phyloP scores from a whole-genome alignment of 176 grass and related monocot genomes.

The Secale cereale region DNA sequence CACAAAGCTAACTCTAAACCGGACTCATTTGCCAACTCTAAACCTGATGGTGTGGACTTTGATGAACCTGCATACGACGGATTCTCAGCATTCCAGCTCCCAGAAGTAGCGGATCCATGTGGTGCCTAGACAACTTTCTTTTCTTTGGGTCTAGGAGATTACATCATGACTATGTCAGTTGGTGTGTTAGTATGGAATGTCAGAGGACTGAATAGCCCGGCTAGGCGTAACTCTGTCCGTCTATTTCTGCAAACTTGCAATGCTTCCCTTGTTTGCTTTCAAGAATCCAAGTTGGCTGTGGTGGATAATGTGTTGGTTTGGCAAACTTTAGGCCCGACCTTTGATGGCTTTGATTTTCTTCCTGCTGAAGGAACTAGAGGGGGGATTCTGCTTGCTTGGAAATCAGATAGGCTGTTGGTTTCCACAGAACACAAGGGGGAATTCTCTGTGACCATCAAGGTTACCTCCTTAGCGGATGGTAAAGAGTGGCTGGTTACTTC shows the following conservation, averaged over 20 bases:
- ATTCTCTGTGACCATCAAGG: not conserved
- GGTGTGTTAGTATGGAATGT: not conserved
- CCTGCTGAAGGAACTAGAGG: not conserved
- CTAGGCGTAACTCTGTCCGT: not conserved
- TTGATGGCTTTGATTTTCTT: not conserved
- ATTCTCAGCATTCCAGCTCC: not conserved
- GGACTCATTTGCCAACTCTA: too few relatives aligned
- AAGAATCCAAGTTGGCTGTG: not conserved
- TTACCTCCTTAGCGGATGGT: not conserved
- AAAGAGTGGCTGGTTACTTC: not conserved
- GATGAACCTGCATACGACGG: not conserved
- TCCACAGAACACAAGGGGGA: not conserved
- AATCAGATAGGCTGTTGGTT: not conserved
- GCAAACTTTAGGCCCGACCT: not conserved
- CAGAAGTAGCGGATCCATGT: not conserved
- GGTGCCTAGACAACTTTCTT: not conserved
- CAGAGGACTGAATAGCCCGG: not conserved
- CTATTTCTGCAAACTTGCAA: not conserved
- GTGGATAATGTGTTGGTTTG: not conserved
- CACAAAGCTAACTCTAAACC: too few relatives aligned
- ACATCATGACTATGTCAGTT: not conserved
- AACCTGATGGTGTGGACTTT: not conserved
- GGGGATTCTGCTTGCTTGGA: not conserved
- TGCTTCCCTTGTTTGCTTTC: not conserved
- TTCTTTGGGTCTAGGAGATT: not conserved